phyloP scores from a whole-genome alignment of 148 eudicot genomes.

The Persicaria maculosa region DNA sequence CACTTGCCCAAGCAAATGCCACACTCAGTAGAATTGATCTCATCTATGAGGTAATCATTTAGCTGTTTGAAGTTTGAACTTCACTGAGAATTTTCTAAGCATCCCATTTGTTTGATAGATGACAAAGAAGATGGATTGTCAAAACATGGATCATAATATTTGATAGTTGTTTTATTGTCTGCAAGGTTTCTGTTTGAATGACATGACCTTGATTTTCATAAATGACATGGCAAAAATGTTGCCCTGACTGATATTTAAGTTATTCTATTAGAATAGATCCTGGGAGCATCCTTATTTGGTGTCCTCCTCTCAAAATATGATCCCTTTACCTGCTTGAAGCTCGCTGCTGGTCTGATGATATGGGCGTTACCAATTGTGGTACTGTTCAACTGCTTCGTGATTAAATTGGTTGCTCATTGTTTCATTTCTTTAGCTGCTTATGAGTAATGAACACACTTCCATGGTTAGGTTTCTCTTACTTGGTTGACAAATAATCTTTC shows the following conservation, averaged over 20 bases:
- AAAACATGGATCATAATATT: not conserved
- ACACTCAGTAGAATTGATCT: slow-evolving; percentile 79
- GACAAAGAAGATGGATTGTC: not conserved
- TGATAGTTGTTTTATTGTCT: not conserved
- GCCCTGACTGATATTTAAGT: not conserved
- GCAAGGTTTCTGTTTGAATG: not conserved
- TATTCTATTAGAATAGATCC: slow-evolving; percentile 41
- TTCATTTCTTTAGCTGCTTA: not conserved
- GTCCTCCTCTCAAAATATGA: slow-evolving; percentile 75
- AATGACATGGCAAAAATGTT: not conserved
- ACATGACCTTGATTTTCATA: not conserved
- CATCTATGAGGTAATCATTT: slow-evolving; percentile 66
- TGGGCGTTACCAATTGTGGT: slow-evolving; percentile 75
- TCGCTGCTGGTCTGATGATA: slow-evolving; percentile 80
- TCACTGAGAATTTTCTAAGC: not conserved
- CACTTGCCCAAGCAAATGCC: slow-evolving; percentile 96
- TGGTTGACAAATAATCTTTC: slow-evolving; percentile 84
- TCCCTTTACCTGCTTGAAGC: slow-evolving; percentile 72
- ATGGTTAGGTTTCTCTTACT: slow-evolving; percentile 52
- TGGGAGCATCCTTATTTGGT: slow-evolving; percentile 87
- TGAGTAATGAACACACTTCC: not conserved
- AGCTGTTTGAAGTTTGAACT: not conserved
- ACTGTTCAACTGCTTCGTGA: slow-evolving; percentile 12
- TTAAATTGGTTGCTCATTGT: not conserved
- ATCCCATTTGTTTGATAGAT: not conserved